These are phyloP conservation scores for Xylaria sp. DNA, from an alignment of 2,329 filamentous ascomycete genomes.

Conservation along the genomic window DNA sequence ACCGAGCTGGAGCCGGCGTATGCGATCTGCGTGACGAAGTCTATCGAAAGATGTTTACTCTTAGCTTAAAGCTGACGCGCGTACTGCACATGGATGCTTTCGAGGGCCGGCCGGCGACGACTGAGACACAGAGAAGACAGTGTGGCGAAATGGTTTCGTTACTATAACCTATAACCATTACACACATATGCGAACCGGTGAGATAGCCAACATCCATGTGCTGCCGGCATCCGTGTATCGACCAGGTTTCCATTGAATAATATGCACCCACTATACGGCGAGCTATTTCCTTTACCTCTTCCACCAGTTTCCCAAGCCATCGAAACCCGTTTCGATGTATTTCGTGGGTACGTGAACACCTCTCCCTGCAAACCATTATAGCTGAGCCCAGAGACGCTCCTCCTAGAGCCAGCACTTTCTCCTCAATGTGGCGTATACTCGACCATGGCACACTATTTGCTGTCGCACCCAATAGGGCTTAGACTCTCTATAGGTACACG, in stretches of 20 bases:
- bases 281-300: too few relatives aligned
- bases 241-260: too few relatives aligned
- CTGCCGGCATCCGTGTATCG: too few relatives aligned
- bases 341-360: background rate
- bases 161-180: conserved; percentile 3
- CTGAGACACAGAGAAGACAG: background rate
- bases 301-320: too few relatives aligned
- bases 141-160: background rate
- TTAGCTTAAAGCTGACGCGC: background rate
- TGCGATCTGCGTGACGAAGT: background rate
- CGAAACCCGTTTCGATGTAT: too few relatives aligned
- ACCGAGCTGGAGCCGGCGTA: background rate
- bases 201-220: too few relatives aligned
- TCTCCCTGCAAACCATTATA: background rate
- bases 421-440: background rate
- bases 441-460: background rate
- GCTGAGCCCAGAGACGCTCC: background rate
- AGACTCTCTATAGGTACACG: background rate
- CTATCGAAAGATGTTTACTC: background rate
- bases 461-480: background rate
- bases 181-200: background rate
- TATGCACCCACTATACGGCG: too few relatives aligned
- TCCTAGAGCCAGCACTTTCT: background rate
- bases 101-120: background rate
- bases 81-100: background rate